These are phyloP conservation scores for Colletotrichum sp. DNA, from an alignment of 2,329 filamentous ascomycete genomes.

Conservation along the genomic window DNA sequence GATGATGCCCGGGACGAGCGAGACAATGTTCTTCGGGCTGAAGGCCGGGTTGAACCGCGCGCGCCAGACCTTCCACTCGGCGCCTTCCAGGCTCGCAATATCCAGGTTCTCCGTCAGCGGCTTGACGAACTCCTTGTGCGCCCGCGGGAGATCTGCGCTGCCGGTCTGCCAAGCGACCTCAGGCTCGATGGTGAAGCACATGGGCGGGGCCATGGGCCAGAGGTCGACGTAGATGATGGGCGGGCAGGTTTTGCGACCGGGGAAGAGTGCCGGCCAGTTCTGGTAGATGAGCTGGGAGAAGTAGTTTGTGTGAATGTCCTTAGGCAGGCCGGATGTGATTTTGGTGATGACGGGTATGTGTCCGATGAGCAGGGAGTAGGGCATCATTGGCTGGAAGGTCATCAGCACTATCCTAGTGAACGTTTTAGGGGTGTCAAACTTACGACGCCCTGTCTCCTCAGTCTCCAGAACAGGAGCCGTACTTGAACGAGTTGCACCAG, in stretches of 20 bases:
- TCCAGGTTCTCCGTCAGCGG: conserved; percentile 37
- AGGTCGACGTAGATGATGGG: conserved; percentile 31
- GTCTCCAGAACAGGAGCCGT: not conserved
- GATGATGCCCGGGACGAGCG: conserved; percentile 39
- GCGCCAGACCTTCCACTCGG: conserved; percentile 32
- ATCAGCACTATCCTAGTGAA: not conserved
- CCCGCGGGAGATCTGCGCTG: conserved; percentile 25
- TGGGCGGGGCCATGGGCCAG: conserved; percentile 30
- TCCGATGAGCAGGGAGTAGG: conserved; percentile 8
- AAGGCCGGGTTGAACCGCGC: conserved; percentile 40
- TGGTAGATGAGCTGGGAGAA: conserved; percentile 1
- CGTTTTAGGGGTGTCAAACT: not conserved
- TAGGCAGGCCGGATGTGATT: not conserved
- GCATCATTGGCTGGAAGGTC: conserved; percentile 6
- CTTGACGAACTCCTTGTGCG: conserved; percentile 29
- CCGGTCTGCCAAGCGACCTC: conserved; percentile 26
- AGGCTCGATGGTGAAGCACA: conserved; percentile 23
- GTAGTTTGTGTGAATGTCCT: conserved; percentile 2
- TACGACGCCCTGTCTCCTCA: not conserved
- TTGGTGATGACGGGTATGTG: conserved; percentile 1
- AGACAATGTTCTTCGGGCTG: conserved; percentile 37
- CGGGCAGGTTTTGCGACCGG: conserved; percentile 29
- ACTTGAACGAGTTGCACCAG: not conserved
- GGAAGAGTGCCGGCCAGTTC: conserved; percentile 10
- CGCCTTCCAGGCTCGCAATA: conserved; percentile 34